Evolutionary conservation across 1,284 basidiomycete species (phyloP), one percentile per base, ranked within the genome.

Genomic region (Abortiporus biennis): DNA sequence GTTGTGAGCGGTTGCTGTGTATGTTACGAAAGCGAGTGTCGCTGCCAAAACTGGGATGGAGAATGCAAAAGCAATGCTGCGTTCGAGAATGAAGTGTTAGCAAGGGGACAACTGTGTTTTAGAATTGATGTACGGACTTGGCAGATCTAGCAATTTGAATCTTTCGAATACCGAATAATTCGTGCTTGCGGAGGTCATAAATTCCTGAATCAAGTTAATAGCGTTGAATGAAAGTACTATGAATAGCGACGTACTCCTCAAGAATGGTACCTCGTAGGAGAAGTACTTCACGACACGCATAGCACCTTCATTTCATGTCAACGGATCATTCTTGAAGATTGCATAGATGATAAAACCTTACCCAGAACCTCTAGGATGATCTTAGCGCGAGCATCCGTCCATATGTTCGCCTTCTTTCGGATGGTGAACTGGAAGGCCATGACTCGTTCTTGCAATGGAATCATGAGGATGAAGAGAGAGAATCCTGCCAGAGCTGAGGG

Each of bases 241-340:
- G 36, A 16, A 42, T 25, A 17, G 27, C 17, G 21, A 58, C 71
- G 56, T 44, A 80, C 81, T 68, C 47, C 76, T 68, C 33, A 85
- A 55, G 58, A 82, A 84, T 1, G 81, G 78, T 1, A 67, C 53
- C 58, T 85, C 83, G 47, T 83, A 85, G 15, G 75, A 78, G 58
- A 89, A 87, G 53, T 83, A 83, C 58, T 89, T 89, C 50, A 87
- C 80, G 15, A 89, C 72, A 5, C 80, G 71, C 79, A 87, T 85
- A 0, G 74, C 78, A 29, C 76, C 74, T 73, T 36, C 25, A 24
- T 5, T 33, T 19, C 32, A 43, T 20, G 17, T n/a, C 20, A 25
- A 17, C 25, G 33, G 16, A 21, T 25, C 21, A 27, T 25, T 30
- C 17, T 48, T 36, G 41, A 22, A 25, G 8, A 25, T 39, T 16